Evolutionary conservation across 352 stramenopile species (phyloP), one percentile per base, ranked within the genome.

Genomic region (Globisporangium splendens): DNA sequence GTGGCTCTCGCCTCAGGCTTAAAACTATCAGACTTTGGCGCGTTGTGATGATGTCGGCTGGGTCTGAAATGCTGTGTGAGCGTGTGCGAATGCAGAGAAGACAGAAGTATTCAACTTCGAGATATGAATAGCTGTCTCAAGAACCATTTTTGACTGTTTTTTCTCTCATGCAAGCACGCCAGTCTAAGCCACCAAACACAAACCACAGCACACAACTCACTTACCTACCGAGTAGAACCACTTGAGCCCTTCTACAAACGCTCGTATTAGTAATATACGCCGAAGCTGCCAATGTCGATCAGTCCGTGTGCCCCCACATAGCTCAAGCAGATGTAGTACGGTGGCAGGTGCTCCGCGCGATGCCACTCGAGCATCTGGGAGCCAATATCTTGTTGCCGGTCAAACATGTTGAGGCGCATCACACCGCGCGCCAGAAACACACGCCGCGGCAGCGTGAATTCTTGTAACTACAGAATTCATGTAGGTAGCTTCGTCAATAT

Each of bases 281-380:
- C 14, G 28, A 35, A 6, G 28, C 28, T 22, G 24, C 46, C 24
- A 31, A 51, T 35, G 10, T 35, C 24, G 46, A 51, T 33, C 20
- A 20, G n/a, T n/a, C 46, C 46, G 17, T 3, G 1, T 14, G 57
- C 75, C 43, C 77, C 78, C 46, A 89, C 67, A 64, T 88, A 88
- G 59, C 76, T 91, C 51, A 91, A 71, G 41, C 81, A 91, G 50
- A 76, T 80, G 55, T 86, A 91, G 51, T 84, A 91, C 14, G 74
- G 65, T 28, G 65, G 63, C 22, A 75, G 55, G 43, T 82, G 47
- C 51, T 82, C 69, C 43, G 71, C 64, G 24, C 71, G 46, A 63
- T 79, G 71, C 64, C 66, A 79, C 41, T 56, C 65, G 1, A 61
- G 63, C 31, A 83, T 57, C 20, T 83, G 72, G 17, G 70, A 53